phyloP scores from a whole-genome alignment of 345 rosid species.

The Gossypium anomalum region DNA sequence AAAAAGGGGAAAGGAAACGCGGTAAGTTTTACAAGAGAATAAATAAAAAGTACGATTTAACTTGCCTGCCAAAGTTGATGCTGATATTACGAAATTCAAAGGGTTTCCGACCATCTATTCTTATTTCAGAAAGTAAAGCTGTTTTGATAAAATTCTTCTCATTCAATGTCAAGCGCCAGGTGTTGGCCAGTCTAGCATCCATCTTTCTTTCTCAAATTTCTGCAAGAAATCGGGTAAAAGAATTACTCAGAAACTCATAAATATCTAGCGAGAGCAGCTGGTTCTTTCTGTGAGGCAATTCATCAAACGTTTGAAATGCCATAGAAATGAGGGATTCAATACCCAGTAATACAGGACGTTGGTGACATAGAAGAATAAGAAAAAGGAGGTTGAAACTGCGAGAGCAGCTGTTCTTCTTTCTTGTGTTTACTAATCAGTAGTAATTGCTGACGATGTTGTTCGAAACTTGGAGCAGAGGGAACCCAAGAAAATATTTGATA shows the following conservation, averaged over 20 bases:
- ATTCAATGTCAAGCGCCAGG: conserved; percentile 73
- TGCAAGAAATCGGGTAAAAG: background rate
- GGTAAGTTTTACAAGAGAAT: background rate
- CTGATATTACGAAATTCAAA: conserved; percentile 74
- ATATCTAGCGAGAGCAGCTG: background rate
- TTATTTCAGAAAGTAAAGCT: conserved; percentile 67
- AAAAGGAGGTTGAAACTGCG: background rate
- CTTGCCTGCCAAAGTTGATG: conserved; percentile 79
- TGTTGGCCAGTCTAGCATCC: conserved; percentile 73
- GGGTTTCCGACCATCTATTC: conserved; percentile 79
- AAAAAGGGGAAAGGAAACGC: background rate
- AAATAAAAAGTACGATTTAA: background rate
- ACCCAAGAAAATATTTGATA: no score
- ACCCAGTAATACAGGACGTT: background rate
- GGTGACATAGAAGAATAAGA: background rate
- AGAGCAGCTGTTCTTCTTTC: background rate
- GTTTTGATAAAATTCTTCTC: conserved; percentile 88
- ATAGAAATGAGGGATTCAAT: background rate
- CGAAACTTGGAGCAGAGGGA: background rate
- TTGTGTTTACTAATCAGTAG: background rate
- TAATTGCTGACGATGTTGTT: background rate
- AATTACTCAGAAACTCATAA: background rate
- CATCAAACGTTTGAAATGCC: background rate
- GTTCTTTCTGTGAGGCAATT: conserved; percentile 2
- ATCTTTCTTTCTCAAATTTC: conserved; percentile 24